Base-by-base conservation (phyloP, 345 rosid genomes). In the Moricandia arvensis region DNA sequence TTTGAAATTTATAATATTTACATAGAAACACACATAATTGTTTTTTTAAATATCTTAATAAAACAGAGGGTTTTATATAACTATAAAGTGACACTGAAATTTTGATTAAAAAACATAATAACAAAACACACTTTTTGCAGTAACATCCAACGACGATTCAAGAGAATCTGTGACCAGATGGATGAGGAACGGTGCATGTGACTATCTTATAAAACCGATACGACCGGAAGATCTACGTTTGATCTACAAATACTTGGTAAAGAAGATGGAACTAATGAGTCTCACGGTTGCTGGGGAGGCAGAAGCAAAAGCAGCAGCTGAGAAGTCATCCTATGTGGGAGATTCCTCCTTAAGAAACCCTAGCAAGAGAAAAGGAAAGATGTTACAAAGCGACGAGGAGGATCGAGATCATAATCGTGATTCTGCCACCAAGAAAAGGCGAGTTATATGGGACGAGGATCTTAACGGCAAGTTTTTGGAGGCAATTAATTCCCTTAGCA, bases 141-240 rank as follows among this genome's bases (percentile, higher is more conserved):
- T 93, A 85, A 93, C 90, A 87, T 93, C 98, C 2, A 80, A 86
- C 0, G 96, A 93, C 75, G 87, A 81, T 9, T 85, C 88, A 13
- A 74, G 80, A 29, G 66, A 64, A 43, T 88, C 84, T 3, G 82
- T 91, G 17, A 73, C 78, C 78, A 79, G 84, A 61, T 89, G 96
- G 35, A 86, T 91, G 49, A 85, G 84, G n/a, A 82, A 85, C 15
- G 96, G 95, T 59, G 97, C 90, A 4, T 82, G 85, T 43, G 91
- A 86, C 66, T 90, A 88, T 77, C 72, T 91, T 17, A 80, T 91
- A 66, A 91, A 94, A 59, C 96, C 98, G 0, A 79, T 87, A 64
- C 82, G 82, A 18, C 76, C 58, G 0, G 86, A 85, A 59, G 96
- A 87, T 8, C 82, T 94, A 58, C 85, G 83, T 55, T 86, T 84